Percentiles rank a stretch among this genome's conserved stretches.
Conservation (phyloP, 495 filamentous ascomycete genomes). For the Staphylotrichum longicolle region DNA sequence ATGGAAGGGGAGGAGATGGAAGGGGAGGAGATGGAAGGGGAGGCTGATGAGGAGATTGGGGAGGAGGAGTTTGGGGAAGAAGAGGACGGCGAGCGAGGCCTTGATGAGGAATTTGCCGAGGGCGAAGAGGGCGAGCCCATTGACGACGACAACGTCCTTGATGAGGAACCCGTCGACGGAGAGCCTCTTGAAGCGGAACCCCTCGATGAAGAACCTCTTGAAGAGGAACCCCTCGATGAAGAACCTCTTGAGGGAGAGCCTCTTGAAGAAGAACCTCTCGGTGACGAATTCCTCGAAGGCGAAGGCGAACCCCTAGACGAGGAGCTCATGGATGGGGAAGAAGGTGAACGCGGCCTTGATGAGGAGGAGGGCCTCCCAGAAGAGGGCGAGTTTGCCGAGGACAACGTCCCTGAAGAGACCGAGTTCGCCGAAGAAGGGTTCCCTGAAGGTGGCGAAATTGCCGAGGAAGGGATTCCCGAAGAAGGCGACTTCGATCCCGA, state of each 20-base stretch:
- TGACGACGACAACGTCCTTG: conserved; percentile 50
- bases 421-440: conserved; percentile 7
- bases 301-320: conserved; percentile 2
- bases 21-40: too few relatives aligned
- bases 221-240: conserved; percentile 5
- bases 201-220: conserved; percentile 8
- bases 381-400: conserved; percentile 5
- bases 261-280: too few relatives aligned
- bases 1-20: too few relatives aligned
- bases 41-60: neutral
- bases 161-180: neutral
- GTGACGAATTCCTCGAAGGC: conserved; percentile 5
- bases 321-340: conserved; percentile 4
- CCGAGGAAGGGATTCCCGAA: conserved; percentile 7
- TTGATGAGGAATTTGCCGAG: too few relatives aligned
- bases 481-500: conserved; percentile 10
- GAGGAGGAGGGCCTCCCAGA: neutral
- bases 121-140: conserved; percentile 39
- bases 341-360: conserved; percentile 1
- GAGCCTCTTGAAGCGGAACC: conserved; percentile 3
- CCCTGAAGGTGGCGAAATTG: conserved; percentile 11
- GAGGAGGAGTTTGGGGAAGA: neutral
- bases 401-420: neutral
- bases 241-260: conserved; percentile 6
- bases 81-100: too few relatives aligned